A percentile compares a stretch with the other conserved stretches of the same genome.
These are phyloP conservation scores for Lipomyces yamadae DNA, from an alignment of 805 yeast genomes.

Conservation along the genomic window DNA sequence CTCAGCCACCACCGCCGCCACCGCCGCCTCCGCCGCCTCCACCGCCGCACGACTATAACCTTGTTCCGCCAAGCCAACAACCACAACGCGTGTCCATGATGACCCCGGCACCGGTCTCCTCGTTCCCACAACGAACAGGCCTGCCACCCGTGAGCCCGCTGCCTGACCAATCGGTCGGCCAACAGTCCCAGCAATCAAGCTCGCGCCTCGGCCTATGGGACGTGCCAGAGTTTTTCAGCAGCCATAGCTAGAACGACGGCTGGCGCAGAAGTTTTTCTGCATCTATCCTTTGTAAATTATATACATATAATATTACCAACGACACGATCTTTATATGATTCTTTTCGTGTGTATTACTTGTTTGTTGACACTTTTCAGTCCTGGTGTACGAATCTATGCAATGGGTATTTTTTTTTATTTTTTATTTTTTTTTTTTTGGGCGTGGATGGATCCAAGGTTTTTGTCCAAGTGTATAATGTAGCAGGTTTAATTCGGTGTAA, in stretches of 20 bases:
- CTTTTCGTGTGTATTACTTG: no score
- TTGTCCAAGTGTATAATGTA: no score
- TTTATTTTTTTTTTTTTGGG: background rate
- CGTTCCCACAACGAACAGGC: background rate
- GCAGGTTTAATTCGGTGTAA: no score
- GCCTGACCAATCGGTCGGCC: background rate
- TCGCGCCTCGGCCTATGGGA: slow-evolving; percentile 6
- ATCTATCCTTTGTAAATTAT: background rate
- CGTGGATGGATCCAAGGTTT: no score
- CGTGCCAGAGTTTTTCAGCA: background rate
- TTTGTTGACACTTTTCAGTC: no score
- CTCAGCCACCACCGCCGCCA: background rate
- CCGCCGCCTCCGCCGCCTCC: background rate
- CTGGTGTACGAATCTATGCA: background rate
- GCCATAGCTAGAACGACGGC: background rate
- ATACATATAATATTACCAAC: background rate
- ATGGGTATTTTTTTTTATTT: background rate
- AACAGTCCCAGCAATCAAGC: background rate
- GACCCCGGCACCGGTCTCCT: background rate
- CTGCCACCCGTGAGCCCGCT: background rate
- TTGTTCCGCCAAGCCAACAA: background rate
- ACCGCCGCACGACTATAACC: background rate
- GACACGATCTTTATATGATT: no score
- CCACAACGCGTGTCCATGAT: background rate
- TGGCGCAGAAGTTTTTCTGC: no score